These are phyloP conservation scores for Tillandsia fasciculata DNA, from an alignment of 176 grass and related monocot species.

Conservation along the genomic window DNA sequence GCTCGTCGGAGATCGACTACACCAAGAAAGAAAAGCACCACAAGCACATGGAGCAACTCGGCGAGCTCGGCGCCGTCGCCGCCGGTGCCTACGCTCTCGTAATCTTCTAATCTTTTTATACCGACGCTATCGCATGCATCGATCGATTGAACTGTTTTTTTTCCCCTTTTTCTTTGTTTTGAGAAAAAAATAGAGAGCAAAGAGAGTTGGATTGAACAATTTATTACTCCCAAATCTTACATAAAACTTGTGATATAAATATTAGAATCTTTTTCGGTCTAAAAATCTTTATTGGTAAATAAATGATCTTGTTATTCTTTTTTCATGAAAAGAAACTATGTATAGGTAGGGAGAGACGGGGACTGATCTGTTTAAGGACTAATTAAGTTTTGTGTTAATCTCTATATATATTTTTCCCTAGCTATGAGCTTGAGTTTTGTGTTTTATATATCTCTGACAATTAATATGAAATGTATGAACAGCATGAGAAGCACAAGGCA, in stretches of 20 bases:
- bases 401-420: not conserved
- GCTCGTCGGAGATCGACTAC: conserved; percentile 24
- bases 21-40: conserved; percentile 65
- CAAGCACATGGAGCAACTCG: conserved; percentile 60
- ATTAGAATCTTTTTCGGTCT: no score
- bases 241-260: no score
- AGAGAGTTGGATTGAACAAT: no score
- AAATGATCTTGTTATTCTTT: no score
- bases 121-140: not conserved
- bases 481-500: conserved; percentile 74
- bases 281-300: no score
- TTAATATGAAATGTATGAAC: not conserved
- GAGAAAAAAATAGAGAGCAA: no score
- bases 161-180: no score
- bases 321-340: no score
- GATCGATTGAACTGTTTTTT: no score
- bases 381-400: not conserved
- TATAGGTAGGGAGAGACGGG: no score
- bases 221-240: no score
- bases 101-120: conserved; percentile 1
- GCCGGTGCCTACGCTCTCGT: conserved; percentile 57
- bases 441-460: not conserved
- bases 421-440: conserved; percentile 1
- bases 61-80: conserved; percentile 37
- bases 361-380: no score